Evolutionary conservation across 768 basidiomycete species (phyloP).

Genomic region (Leccinum longicurvipes): DNA sequence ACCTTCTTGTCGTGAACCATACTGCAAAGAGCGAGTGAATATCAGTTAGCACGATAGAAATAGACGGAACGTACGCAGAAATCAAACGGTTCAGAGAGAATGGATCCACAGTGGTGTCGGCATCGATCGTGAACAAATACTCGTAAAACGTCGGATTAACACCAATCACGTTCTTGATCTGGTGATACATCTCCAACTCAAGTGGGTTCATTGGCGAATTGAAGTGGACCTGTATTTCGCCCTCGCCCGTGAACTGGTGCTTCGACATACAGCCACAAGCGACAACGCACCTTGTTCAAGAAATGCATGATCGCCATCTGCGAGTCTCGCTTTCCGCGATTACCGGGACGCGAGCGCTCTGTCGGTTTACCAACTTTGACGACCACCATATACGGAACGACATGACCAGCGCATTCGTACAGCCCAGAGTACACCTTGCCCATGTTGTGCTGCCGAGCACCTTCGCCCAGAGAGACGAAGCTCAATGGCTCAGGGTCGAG

Average conservation of each 20-base stretch:
- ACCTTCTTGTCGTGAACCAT: conserved; percentile 97
- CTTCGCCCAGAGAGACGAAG: conserved; percentile 92
- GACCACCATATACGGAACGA: conserved; percentile 90
- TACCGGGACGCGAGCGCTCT: conserved; percentile 90
- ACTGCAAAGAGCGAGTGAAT: conserved; percentile 37
- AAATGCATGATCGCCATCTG: conserved; percentile 97
- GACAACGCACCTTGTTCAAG: conserved; percentile 78
- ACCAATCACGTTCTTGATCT: conserved; percentile 99
- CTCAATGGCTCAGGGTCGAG: conserved; percentile 92
- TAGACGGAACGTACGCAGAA: conserved; percentile 59
- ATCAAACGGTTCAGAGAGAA: conserved; percentile 86
- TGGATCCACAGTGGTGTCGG: conserved; percentile 91
- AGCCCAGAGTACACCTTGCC: conserved; percentile 96
- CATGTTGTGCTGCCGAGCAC: conserved; percentile 96
- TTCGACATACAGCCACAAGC: not conserved
- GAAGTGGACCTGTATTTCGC: conserved; percentile 76
- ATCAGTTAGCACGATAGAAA: not conserved
- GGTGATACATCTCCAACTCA: conserved; percentile 98
- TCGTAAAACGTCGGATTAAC: conserved; percentile 99
- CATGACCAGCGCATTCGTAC: conserved; percentile 92
- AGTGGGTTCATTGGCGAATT: conserved; percentile 94
- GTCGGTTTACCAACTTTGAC: conserved; percentile 95
- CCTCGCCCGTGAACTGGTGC: not conserved
- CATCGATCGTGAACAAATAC: conserved; percentile 90
- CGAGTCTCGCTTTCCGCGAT: conserved; percentile 97